Percentiles rank a stretch among this genome's conserved stretches.
Evolutionary conservation across 257 asterid species (phyloP).

Genomic region (Solanum habrochaites): DNA sequence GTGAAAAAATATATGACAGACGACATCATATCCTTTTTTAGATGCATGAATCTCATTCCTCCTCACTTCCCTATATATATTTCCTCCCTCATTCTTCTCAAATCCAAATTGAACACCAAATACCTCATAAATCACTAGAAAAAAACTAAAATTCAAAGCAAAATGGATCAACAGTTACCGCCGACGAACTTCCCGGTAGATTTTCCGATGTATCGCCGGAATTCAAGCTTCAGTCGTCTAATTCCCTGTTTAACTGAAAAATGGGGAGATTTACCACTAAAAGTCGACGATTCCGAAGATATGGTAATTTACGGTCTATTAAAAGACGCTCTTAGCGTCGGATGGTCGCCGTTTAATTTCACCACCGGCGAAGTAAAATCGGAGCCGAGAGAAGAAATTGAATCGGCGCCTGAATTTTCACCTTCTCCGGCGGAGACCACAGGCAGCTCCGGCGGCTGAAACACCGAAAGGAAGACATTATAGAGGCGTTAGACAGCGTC

Average conservation of each 20-base stretch:
- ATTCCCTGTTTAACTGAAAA: conserved; percentile 4
- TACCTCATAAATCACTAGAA: neutral
- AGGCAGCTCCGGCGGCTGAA: neutral
- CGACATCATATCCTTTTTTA: neutral
- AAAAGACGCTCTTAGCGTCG: neutral
- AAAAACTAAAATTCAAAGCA: neutral
- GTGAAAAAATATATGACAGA: neutral
- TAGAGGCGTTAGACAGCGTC: neutral
- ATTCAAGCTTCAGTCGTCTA: neutral
- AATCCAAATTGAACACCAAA: neutral
- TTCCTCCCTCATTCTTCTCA: neutral
- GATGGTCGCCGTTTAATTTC: conserved; percentile 1
- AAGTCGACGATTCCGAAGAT: conserved; percentile 3
- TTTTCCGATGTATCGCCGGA: neutral
- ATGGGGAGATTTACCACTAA: conserved; percentile 1
- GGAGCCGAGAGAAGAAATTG: neutral
- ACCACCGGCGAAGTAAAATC: neutral
- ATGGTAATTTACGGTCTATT: conserved; percentile 1
- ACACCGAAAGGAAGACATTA: neutral
- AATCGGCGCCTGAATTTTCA: neutral
- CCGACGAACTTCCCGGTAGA: neutral
- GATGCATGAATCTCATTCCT: neutral
- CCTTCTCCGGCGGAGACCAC: neutral
- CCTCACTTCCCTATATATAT: neutral
- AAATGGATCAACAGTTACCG: neutral